Conservation (phyloP, 2,329 filamentous ascomycete genomes). For the Orbilia quercus region DNA sequence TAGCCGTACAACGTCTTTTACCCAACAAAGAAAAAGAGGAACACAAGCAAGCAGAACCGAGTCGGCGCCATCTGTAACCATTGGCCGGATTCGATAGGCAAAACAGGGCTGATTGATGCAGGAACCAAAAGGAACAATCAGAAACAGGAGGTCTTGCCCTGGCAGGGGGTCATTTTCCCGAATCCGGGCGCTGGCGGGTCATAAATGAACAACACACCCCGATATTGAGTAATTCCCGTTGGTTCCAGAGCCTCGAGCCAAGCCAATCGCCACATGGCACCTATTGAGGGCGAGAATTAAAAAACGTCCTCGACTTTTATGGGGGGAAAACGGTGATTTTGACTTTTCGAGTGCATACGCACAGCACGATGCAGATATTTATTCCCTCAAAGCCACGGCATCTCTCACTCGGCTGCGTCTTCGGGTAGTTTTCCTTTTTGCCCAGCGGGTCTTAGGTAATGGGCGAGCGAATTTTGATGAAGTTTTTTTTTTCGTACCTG, state of each 20-base stretch:
- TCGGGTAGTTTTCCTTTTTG: conserved; percentile 37
- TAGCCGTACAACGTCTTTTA: conserved; percentile 17
- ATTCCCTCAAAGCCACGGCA: conserved; percentile 18
- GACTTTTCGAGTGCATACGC: conserved; percentile 13
- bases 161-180: conserved; percentile 38
- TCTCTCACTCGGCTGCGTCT: conserved; percentile 25
- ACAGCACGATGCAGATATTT: conserved; percentile 29
- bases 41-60: conserved; percentile 36
- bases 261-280: conserved; percentile 41
- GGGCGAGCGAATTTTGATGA: conserved; percentile 15
- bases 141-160: conserved; percentile 39
- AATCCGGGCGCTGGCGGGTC: conserved; percentile 25
- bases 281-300: conserved; percentile 15
- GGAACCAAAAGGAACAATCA: conserved; percentile 32
- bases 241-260: conserved; percentile 23
- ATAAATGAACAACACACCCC: conserved; percentile 38
- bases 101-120: conserved; percentile 46
- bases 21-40: conserved; percentile 18
- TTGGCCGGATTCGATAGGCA: conserved; percentile 38
- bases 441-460: conserved; percentile 31
- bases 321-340: neutral
- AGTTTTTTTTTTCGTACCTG: conserved; percentile 52
- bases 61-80: conserved; percentile 40
- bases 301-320: conserved; percentile 18
- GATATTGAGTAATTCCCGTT: conserved; percentile 10